Evolutionary conservation across 2,329 filamentous ascomycete genomes (phyloP), one percentile per base, ranked within the genome.

Genomic region (Pochonia chlamydosporia): DNA sequence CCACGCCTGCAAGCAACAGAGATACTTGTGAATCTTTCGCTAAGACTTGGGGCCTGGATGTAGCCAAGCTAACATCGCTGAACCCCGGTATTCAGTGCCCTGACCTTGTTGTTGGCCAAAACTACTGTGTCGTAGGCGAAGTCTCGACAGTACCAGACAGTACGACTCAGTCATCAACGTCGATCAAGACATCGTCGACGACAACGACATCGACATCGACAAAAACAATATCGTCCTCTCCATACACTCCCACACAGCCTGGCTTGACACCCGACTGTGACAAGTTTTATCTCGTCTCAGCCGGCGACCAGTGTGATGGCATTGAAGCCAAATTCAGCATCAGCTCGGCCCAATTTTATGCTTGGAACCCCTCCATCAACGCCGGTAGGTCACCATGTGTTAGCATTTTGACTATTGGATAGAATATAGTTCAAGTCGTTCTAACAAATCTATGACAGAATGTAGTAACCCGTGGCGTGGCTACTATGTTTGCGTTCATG

Each of bases 11-110:
- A 20, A 49, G 46, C 23, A 47, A 33, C 5, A 57, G 56, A 11
- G 60, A 59, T 46, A 60, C 58, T n/a, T 63, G 59, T 48, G 49
- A 52, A 16, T 52, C 48, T 46, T 57, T 63, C 44, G 50, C 53
- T 21, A 31, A 43, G 14, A 48, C 26, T 49, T 61, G 59, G 59
- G 60, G 54, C 14, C 23, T 59, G 21, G 45, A 51, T 1, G 48
- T 56, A 23, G 41, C 50, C 7, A 41, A 49, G 1, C 52, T 63
- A 21, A 44, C 51, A 46, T 40, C 44, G 6, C 44, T 59, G 46
- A 61, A 60, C 51, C 59, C 60, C 3, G 54, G 54, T 23, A 37
- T 57, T 21, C 40, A 52, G 41, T 63, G 57, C 26, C 51, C 55
- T 26, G 44, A 50, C 35, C 49, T 63, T 31, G 53, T 51, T 7